Percentiles rank a stretch among this genome's conserved stretches.
Conservation (phyloP, 176 grass and related monocot genomes). For the Elymus sibiricus region DNA sequence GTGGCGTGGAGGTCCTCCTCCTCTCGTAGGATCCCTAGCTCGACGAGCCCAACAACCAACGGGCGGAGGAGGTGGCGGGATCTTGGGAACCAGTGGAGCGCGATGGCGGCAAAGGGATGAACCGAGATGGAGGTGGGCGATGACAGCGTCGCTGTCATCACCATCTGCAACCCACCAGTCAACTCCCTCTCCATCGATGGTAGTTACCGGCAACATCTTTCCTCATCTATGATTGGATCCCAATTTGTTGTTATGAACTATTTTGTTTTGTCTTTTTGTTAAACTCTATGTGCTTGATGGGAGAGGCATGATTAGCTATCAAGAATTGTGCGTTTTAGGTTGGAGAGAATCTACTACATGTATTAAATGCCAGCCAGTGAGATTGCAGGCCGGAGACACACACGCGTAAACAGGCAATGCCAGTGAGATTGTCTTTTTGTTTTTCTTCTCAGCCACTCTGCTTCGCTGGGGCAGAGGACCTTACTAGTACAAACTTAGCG, state of each 20-base stretch:
- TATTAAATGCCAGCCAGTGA: too few relatives aligned
- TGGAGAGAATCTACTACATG: too few relatives aligned
- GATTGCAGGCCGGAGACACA: too few relatives aligned
- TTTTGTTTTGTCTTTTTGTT: neutral
- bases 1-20: too few relatives aligned
- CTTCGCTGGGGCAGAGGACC: too few relatives aligned
- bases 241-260: neutral
- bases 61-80: neutral
- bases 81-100: slow-evolving; percentile 9
- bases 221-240: neutral
- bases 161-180: slow-evolving; percentile 80
- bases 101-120: slow-evolving; percentile 56
- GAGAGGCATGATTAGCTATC: too few relatives aligned
- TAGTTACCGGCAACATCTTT: neutral
- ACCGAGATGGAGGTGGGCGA: slow-evolving; percentile 77
- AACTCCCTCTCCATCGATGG: slow-evolving; percentile 73
- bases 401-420: too few relatives aligned
- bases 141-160: slow-evolving; percentile 86
- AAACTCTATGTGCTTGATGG: neutral
- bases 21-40: too few relatives aligned
- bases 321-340: too few relatives aligned
- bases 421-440: too few relatives aligned
- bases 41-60: neutral
- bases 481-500: too few relatives aligned
- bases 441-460: too few relatives aligned